Conservation (phyloP, 2,329 filamentous ascomycete genomes). For the Orbilia brochopaga region DNA sequence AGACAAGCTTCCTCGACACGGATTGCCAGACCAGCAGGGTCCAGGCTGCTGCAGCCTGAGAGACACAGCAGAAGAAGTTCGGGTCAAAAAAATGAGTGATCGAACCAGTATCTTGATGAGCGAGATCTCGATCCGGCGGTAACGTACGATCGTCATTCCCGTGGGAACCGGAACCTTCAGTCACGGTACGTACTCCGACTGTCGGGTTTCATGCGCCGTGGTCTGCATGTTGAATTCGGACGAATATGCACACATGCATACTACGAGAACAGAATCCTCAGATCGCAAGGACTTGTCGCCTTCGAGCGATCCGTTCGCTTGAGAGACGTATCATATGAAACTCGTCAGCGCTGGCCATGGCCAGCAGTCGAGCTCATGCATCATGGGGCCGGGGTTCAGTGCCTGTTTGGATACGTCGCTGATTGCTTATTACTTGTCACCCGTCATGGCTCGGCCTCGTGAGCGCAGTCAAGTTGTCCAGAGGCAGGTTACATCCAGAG, state of each 20-base stretch:
- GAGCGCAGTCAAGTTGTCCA: conserved; percentile 21
- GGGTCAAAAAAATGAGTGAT: too few species aligned
- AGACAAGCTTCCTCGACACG: not conserved
- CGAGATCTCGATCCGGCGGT: too few species aligned
- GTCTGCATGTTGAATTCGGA: too few species aligned
- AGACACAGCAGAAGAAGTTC: not conserved
- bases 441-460: conserved; percentile 18
- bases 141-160: too few species aligned
- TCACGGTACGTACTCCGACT: too few species aligned
- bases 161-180: too few species aligned
- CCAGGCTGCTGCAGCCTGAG: not conserved
- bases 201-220: too few species aligned
- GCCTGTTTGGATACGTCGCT: not conserved
- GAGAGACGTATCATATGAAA: not conserved
- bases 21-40: not conserved
- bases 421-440: not conserved
- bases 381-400: not conserved
- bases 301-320: too few species aligned
- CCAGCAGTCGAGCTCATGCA: not conserved
- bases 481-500: conserved; percentile 38
- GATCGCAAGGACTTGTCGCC: too few species aligned
- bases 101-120: too few species aligned
- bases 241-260: too few species aligned
- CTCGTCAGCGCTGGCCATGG: not conserved
- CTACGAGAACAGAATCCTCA: too few species aligned